Evolutionary conservation across 768 basidiomycete genomes (phyloP).

Genomic region (Trichaptum fuscoviolaceum): DNA sequence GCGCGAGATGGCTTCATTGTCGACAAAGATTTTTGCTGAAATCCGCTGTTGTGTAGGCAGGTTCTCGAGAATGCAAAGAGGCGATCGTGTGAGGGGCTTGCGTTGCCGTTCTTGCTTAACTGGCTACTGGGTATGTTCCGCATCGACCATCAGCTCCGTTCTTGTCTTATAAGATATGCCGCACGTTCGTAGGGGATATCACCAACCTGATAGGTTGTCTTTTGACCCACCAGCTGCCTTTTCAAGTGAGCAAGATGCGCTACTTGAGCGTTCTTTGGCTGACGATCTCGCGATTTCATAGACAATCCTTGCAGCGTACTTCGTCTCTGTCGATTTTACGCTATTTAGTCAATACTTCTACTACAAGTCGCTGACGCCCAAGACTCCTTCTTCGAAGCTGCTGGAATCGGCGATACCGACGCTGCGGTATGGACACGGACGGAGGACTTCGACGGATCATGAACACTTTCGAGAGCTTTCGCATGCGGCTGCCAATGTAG

Average conservation of each 20-base stretch:
- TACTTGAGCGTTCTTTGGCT: neutral
- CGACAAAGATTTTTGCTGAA: neutral
- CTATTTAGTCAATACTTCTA: slow-evolving; percentile 80
- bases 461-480: slow-evolving; percentile 66
- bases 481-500: slow-evolving; percentile 65
- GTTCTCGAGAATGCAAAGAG: slow-evolving; percentile 70
- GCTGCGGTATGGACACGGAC: slow-evolving; percentile 5
- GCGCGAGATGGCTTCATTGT: neutral
- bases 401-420: slow-evolving; percentile 3
- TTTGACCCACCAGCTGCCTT: slow-evolving; percentile 88
- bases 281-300: slow-evolving; percentile 23
- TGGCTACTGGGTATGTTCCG: slow-evolving; percentile 77
- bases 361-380: slow-evolving; percentile 43
- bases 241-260: slow-evolving; percentile 59
- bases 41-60: slow-evolving; percentile 46
- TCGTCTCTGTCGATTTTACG: slow-evolving; percentile 73
- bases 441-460: neutral
- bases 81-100: slow-evolving; percentile 84
- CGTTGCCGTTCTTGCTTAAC: slow-evolving; percentile 87
- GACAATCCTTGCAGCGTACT: slow-evolving; percentile 91
- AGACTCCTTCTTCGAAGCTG: slow-evolving; percentile 9
- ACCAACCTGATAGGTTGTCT: slow-evolving; percentile 91
- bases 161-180: slow-evolving; percentile 3
- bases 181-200: slow-evolving; percentile 63
- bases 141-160: slow-evolving; percentile 5